Base-by-base conservation (phyloP, 805 yeast genomes). In the Yamadazyma insecticola region DNA sequence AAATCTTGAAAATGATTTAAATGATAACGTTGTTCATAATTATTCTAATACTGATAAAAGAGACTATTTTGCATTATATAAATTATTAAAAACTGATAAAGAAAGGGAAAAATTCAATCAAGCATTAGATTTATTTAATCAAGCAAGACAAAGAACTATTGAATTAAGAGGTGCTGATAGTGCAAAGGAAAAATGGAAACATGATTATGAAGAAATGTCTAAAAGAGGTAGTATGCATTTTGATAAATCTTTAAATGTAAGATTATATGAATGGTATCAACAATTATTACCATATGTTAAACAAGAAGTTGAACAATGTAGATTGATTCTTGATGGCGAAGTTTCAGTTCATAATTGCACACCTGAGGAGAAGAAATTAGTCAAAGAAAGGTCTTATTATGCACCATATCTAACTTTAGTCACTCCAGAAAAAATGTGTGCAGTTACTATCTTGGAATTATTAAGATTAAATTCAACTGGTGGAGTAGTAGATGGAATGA, bases 131-230 rank as follows among this genome's bases (percentile, higher is more conserved):
- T 55, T 67, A 2, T 74, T 81, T 43, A 89, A 92, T 44, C 74
- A 73, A 34, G 76, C 74, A 16, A 75, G 98, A 51, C 96, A 92
- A 54, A 63, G 74, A 27, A 72, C 72, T 18, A 53, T 92, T 19
- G 98, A 92, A 56, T 63, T 76, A 13, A 72, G 82, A 36, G 90
- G 95, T 3, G 66, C 84, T 1, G 89, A 83, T 41, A 89, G 90
- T 1, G 95, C 97, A 1, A 76, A 74, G 40, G 86, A 81, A 47
- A 81, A 84, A 53, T 90, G 98, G 98, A 80, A 76, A 51, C 80
- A 78, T 44, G 89, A 80, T 41, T 81, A 74, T 44, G 94, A 86
- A 45, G 77, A 74, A 32, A 68, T 77, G 48, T 65, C 67, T 36
- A 66, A 70, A 28, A 68, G 81, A 42, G 86, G 86, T 14, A 76